Percentiles rank a stretch among this genome's conserved stretches.
These are phyloP conservation scores for Phytophthora sp. DNA, from an alignment of 352 stramenopile species.

Conservation along the genomic window DNA sequence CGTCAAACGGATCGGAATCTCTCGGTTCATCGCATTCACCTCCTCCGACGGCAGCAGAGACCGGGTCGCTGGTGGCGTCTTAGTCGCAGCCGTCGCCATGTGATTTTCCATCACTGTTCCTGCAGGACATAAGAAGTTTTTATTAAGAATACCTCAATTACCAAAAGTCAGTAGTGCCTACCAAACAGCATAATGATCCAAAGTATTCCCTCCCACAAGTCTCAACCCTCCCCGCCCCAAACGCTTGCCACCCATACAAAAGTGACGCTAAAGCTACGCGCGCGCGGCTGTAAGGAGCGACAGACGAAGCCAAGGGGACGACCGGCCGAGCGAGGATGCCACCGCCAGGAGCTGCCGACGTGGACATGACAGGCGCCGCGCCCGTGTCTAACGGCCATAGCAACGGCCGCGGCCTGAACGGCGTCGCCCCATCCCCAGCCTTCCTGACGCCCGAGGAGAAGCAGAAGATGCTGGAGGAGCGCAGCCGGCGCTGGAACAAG, in stretches of 20 bases:
- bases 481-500: slow-evolving; percentile 83
- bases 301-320: no score
- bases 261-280: slow-evolving; percentile 1
- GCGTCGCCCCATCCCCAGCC: background rate
- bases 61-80: background rate
- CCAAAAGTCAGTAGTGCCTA: background rate
- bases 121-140: no score
- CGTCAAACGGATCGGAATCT: slow-evolving; percentile 71
- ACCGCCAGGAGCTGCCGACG: slow-evolving; percentile 32
- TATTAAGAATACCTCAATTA: no score
- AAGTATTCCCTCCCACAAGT: slow-evolving; percentile 8
- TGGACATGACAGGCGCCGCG: slow-evolving; percentile 36
- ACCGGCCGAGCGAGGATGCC: slow-evolving; percentile 31
- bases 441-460: slow-evolving; percentile 59
- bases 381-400: slow-evolving; percentile 5
- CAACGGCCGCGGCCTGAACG: slow-evolving; percentile 16
- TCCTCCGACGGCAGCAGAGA: slow-evolving; percentile 12
- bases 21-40: slow-evolving; percentile 33
- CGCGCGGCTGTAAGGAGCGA: no score
- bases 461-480: slow-evolving; percentile 76
- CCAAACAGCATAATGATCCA: slow-evolving; percentile 16
- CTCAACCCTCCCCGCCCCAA: background rate
- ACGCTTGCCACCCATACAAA: slow-evolving; percentile 32
- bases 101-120: slow-evolving; percentile 2
- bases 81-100: background rate